Conservation (phyloP, 305 asterid species). For the Solanum hybrid region DNA sequence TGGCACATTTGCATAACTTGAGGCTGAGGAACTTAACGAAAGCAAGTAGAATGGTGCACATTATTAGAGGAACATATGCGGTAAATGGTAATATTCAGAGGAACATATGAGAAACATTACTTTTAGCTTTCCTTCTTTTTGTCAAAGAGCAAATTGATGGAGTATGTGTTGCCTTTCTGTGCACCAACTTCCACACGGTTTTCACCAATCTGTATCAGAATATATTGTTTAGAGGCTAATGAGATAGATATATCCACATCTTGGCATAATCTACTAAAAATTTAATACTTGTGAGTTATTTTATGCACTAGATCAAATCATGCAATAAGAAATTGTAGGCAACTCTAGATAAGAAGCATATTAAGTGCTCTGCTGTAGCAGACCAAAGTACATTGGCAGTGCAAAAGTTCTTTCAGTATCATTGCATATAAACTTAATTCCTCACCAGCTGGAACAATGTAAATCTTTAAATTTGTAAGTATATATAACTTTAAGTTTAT, state of each 20-base stretch:
- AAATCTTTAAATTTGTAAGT: not conserved
- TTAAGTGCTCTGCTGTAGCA: not conserved
- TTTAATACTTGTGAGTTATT: not conserved
- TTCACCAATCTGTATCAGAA: conserved; percentile 51
- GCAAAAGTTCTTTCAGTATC: not conserved
- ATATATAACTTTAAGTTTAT: not conserved
- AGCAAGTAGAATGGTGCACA: not conserved
- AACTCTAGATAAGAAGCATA: not conserved
- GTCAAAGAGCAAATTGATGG: conserved; percentile 65
- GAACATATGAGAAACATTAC: not conserved
- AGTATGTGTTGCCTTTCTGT: conserved; percentile 70
- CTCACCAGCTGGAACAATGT: not conserved
- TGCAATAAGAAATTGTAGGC: not conserved
- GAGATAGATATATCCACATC: not conserved
- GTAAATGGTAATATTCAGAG: not conserved
- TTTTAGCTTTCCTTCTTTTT: conserved; percentile 33
- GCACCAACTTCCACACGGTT: conserved; percentile 75
- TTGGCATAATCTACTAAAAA: not conserved
- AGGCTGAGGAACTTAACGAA: not conserved
- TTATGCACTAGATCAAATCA: not conserved
- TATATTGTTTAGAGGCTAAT: not conserved
- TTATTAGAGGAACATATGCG: not conserved
- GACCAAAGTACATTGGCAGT: not conserved
- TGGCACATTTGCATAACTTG: not conserved
- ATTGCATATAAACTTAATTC: not conserved